These are phyloP conservation scores for Brassica cretica DNA, from an alignment of 345 rosid genomes.

Conservation along the genomic window DNA sequence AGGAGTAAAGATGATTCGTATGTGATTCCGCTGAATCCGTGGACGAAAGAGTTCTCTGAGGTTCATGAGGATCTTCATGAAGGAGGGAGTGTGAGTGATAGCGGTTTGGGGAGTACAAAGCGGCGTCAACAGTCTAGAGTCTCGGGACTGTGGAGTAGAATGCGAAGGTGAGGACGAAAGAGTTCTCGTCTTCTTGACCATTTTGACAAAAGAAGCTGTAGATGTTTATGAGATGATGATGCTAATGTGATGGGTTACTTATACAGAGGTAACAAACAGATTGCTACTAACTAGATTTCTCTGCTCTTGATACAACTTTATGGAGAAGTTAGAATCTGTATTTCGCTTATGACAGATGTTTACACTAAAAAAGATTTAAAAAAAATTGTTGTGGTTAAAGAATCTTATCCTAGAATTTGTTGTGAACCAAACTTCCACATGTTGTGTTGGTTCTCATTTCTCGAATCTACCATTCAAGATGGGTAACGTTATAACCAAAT, in stretches of 20 bases:
- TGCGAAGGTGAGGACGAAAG: slow-evolving; percentile 38
- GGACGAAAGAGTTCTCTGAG: slow-evolving; percentile 82
- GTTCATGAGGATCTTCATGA: slow-evolving; percentile 61
- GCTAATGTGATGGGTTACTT: slow-evolving; percentile 14
- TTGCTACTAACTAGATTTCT: slow-evolving; percentile 35
- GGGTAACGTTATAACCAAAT: neutral
- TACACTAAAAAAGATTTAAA: neutral
- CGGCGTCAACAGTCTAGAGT: slow-evolving; percentile 51
- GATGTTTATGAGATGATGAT: slow-evolving; percentile 19
- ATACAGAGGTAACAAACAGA: slow-evolving; percentile 34
- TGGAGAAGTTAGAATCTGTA: slow-evolving; percentile 20
- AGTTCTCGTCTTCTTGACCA: slow-evolving; percentile 25
- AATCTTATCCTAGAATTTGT: neutral
- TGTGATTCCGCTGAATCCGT: slow-evolving; percentile 77
- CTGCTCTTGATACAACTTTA: neutral
- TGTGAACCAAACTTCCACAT: neutral
- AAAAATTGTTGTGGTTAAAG: neutral
- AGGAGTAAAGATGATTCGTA: slow-evolving; percentile 72
- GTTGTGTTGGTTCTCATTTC: neutral
- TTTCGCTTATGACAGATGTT: slow-evolving; percentile 20
- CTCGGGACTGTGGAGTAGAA: slow-evolving; percentile 39
- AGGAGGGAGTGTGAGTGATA: slow-evolving; percentile 87
- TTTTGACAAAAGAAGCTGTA: slow-evolving; percentile 31
- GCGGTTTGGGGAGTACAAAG: slow-evolving; percentile 63
- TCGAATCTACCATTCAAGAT: neutral